These are phyloP conservation scores for Stemphylium beticola DNA, from an alignment of 2,329 filamentous ascomycete genomes.

Conservation along the genomic window DNA sequence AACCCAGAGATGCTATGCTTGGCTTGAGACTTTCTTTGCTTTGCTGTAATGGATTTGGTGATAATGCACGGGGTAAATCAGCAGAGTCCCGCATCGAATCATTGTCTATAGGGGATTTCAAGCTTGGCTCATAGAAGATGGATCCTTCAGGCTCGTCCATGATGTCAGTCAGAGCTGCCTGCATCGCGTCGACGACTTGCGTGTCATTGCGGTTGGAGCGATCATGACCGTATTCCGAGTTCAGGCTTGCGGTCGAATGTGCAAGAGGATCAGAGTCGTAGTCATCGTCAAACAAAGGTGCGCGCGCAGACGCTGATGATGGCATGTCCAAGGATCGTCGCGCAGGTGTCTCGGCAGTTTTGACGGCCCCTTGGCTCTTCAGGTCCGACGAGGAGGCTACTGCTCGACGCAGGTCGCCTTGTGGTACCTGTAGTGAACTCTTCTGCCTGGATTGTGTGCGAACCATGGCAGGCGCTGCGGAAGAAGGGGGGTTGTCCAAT, in stretches of 20 bases:
- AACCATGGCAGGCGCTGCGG: slow-evolving; percentile 46
- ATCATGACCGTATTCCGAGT: slow-evolving; percentile 61
- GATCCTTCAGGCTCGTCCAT: slow-evolving; percentile 78
- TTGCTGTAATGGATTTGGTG: slow-evolving; percentile 44
- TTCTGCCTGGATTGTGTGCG: slow-evolving; percentile 57
- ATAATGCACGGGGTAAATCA: slow-evolving; percentile 59
- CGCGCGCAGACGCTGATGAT: slow-evolving; percentile 49
- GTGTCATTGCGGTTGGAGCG: slow-evolving; percentile 68
- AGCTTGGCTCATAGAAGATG: slow-evolving; percentile 64
- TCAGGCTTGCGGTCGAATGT: slow-evolving; percentile 79
- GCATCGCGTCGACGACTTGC: slow-evolving; percentile 88
- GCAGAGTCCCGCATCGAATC: slow-evolving; percentile 68
- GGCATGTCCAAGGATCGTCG: slow-evolving; percentile 76
- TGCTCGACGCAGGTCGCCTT: slow-evolving; percentile 62
- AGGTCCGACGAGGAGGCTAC: slow-evolving; percentile 68
- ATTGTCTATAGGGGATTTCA: slow-evolving; percentile 64
- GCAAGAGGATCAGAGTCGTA: slow-evolving; percentile 74
- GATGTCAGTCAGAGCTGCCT: slow-evolving; percentile 88
- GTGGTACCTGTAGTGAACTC: slow-evolving; percentile 46
- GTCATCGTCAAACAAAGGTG: slow-evolving; percentile 82
- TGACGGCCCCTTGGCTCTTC: slow-evolving; percentile 54
- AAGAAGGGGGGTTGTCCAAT: slow-evolving; percentile 29
- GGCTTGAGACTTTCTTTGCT: slow-evolving; percentile 67
- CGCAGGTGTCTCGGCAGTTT: slow-evolving; percentile 54
- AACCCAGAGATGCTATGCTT: slow-evolving; percentile 86